Evolutionary conservation across 129 eudicot species (phyloP), one percentile per base, ranked within the genome.

Genomic region (Tanacetum coccineum): DNA sequence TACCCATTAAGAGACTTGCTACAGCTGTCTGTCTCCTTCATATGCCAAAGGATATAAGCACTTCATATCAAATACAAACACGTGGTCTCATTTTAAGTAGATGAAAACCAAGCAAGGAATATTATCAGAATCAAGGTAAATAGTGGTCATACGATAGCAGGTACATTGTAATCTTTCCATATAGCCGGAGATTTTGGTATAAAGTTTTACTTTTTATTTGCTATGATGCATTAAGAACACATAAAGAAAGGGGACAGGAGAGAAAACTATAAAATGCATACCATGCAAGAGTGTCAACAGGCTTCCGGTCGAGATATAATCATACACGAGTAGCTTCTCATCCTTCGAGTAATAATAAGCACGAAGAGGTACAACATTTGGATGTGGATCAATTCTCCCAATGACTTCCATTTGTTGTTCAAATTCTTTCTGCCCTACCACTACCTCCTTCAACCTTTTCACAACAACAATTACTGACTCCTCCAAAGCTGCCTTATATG

Each of bases 301-400:
- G 86, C 86, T 87, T 40, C 95, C 88, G 6, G 57, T 74, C 3
- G 90, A 50, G 70, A 84, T 59, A 67, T 84, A 84, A 76, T 84
- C 95, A 44, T 76, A 82, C 21, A 87, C 88, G 3, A 87, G 80
- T 25, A 87, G 86, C 86, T 87, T 87, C 78, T 88, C 96, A 62
- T 88, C 96, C 53, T 83, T 88, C 6, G 89, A 80, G 76, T 82
- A 88, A 63, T 87, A 87, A 78, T 80, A 84, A 48, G 95, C 95
- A 22, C 95, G 88, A 40, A 87, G 80, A 70, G 95, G 91, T 62
- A 84, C 86, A 2, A 82, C 76, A 78, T 84, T 84, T 48, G 88
- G 81, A 54, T 87, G 91, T 64, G 75, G 87, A 6, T 83, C 88
- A 26, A 84, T 80, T 82, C 91, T 80, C 62, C 88, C 91, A 1